Conservation (phyloP, 306 rosid genomes). For the Quercus parvula region DNA sequence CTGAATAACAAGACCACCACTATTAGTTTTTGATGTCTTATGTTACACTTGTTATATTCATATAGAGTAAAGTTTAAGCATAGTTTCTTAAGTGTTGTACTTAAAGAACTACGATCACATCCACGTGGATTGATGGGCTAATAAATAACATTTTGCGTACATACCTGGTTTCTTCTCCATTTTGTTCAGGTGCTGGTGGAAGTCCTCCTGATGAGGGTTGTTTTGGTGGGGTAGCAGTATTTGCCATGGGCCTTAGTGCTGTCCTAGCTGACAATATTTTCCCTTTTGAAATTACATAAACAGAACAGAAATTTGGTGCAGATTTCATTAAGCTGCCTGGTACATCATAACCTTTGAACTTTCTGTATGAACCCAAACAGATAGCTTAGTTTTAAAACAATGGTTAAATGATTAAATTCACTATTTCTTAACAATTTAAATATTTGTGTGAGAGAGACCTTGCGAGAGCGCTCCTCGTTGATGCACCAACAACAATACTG, state of each 20-base stretch:
- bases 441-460: slow-evolving; percentile 37
- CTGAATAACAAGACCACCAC: neutral
- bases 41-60: neutral
- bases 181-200: slow-evolving; percentile 23
- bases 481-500: slow-evolving; percentile 71
- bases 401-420: too few relatives aligned
- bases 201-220: slow-evolving; percentile 23
- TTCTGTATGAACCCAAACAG: slow-evolving; percentile 42
- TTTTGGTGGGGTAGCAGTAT: slow-evolving; percentile 42
- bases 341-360: slow-evolving; percentile 55
- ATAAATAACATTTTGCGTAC: slow-evolving; percentile 16
- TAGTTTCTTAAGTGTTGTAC: too few relatives aligned
- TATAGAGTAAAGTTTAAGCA: neutral
- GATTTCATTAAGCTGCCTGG: slow-evolving; percentile 50
- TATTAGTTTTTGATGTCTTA: too few relatives aligned
- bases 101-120: too few relatives aligned
- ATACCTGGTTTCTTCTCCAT: slow-evolving; percentile 46
- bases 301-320: slow-evolving; percentile 76
- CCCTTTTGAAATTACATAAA: slow-evolving; percentile 77
- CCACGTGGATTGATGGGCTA: too few relatives aligned
- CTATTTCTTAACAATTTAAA: neutral
- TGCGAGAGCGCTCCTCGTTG: slow-evolving; percentile 55
- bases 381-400: neutral
- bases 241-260: slow-evolving; percentile 55
- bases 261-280: slow-evolving; percentile 61